A percentile compares a stretch with the other conserved stretches of the same genome.
These are phyloP conservation scores for Colletotrichum sp. DNA, from an alignment of 2,329 filamentous ascomycete species.

Conservation along the genomic window DNA sequence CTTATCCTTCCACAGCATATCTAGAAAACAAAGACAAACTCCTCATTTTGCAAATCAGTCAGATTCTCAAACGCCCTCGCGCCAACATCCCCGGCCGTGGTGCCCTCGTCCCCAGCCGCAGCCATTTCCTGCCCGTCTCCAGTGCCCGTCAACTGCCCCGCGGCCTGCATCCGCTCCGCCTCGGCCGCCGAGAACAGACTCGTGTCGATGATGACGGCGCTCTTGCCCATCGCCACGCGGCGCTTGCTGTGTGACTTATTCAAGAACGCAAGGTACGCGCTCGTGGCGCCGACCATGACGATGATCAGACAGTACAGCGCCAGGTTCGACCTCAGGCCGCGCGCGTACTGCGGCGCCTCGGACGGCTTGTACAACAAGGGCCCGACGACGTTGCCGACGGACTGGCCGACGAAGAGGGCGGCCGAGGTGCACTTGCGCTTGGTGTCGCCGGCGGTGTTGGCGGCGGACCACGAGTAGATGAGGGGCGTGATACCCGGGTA, in stretches of 20 bases:
- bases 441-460: conserved; percentile 69
- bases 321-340: conserved; percentile 64
- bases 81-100: conserved; percentile 21
- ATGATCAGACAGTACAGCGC: conserved; percentile 63
- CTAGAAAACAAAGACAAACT: conserved; percentile 64
- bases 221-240: conserved; percentile 34
- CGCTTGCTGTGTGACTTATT: conserved; percentile 52
- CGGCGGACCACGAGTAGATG: conserved; percentile 61
- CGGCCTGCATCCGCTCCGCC: conserved; percentile 38
- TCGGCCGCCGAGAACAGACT: conserved; percentile 60
- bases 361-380: conserved; percentile 65
- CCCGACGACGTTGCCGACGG: conserved; percentile 68
- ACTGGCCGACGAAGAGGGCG: conserved; percentile 63
- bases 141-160: conserved; percentile 5
- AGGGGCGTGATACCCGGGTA: conserved; percentile 61
- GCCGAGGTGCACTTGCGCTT: conserved; percentile 70
- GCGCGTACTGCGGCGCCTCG: conserved; percentile 62
- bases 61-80: conserved; percentile 62
- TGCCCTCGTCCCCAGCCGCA: conserved; percentile 27
- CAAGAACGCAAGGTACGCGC: conserved; percentile 47
- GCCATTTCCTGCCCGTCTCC: conserved; percentile 26
- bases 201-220: conserved; percentile 59
- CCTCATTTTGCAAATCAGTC: conserved; percentile 67
- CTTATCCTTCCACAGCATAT: rapidly evolving
- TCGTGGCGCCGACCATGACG: conserved; percentile 42